phyloP scores from a whole-genome alignment of 2,329 filamentous ascomycete species.

The Verticillium nonalfalfae region DNA sequence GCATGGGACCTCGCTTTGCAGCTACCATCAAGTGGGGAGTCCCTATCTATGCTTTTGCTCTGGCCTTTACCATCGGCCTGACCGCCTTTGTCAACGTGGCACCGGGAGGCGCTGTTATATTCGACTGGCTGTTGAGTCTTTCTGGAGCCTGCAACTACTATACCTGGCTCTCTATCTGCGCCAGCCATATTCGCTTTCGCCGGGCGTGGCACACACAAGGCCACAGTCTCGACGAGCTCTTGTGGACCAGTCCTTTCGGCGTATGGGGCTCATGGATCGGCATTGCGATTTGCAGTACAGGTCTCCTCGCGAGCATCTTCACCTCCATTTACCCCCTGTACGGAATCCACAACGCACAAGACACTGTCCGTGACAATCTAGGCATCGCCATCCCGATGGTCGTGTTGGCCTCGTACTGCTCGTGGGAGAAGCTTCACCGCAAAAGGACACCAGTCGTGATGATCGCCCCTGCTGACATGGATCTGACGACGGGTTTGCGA shows the following conservation, averaged over 20 bases:
- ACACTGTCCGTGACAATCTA: slow-evolving; percentile 18
- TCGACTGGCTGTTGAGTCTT: slow-evolving; percentile 39
- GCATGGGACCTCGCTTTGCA: slow-evolving; percentile 24
- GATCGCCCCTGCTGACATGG: slow-evolving; percentile 17
- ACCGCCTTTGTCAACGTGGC: slow-evolving; percentile 36
- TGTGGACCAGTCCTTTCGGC: slow-evolving; percentile 22
- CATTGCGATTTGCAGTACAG: slow-evolving; percentile 18
- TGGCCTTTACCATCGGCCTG: slow-evolving; percentile 31
- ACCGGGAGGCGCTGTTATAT: slow-evolving; percentile 27
- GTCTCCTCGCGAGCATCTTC: slow-evolving; percentile 21
- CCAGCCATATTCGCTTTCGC: slow-evolving; percentile 39
- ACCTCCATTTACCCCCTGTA: slow-evolving; percentile 15
- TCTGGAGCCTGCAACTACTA: slow-evolving; percentile 38
- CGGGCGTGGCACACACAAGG: slow-evolving; percentile 30
- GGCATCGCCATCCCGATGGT: slow-evolving; percentile 18
- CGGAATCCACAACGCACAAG: slow-evolving; percentile 10
- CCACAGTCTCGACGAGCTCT: slow-evolving; percentile 23
- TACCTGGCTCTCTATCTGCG: slow-evolving; percentile 40
- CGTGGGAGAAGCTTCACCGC: slow-evolving; percentile 7
- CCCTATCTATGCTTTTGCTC: slow-evolving; percentile 31
- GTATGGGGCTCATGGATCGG: slow-evolving; percentile 17
- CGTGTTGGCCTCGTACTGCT: slow-evolving; percentile 17
- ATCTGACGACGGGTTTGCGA: slow-evolving; percentile 15
- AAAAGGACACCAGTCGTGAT: slow-evolving; percentile 7
- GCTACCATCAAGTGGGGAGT: slow-evolving; percentile 26